Base-by-base conservation (phyloP, 1,284 basidiomycete species). In the Apiotrichum laibachii region DNA sequence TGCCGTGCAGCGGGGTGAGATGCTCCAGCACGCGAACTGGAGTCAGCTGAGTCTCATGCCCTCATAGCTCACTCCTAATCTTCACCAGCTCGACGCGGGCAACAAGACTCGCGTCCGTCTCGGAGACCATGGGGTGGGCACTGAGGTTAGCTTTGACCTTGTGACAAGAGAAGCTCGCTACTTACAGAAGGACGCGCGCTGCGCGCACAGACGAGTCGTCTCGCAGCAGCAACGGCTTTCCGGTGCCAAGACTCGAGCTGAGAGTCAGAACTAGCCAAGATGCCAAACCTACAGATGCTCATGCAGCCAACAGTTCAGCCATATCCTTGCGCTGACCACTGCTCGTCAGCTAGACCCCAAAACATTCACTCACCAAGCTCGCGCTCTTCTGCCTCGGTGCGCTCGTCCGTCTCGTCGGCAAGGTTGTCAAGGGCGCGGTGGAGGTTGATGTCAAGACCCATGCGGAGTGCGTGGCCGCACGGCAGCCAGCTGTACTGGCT, bases 401-500 rank as follows among this genome's bases (percentile, higher is more conserved):
- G 87, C 35, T 82, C 84, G 48, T 67, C 64, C 18, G 63, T 65
- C 15, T 15, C 19, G 59, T 92, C 89, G 1, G 88, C 89, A n/a
- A 96, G 82, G 72, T 91, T 93, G 74, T 94, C 92, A 49, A 95
- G 79, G 1, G 90, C 91, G 43, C 89, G 85, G 75, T 96, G 92
- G 22, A 96, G 81, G 37, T 92, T 92, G 55, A 96, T 85, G 75
- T 96, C 92, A 58, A 96, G 81, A 10, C 90, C 92, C 90, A 95
- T 94, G 43, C 92, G 85, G 84, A 96, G 87, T 4, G 92, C 92
- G 72, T 95, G 90, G 5, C 77, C 77, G 54, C 88, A 88, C 7
- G 91, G 90, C 42, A 95, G 82, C 92, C 92, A 95, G 0, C 90
- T 91, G 65, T 92, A 92, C 49, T 92, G 92, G 72, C 88, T 91